Evolutionary conservation across 805 yeast species (phyloP).

Genomic region (Candida cerambycidarum): DNA sequence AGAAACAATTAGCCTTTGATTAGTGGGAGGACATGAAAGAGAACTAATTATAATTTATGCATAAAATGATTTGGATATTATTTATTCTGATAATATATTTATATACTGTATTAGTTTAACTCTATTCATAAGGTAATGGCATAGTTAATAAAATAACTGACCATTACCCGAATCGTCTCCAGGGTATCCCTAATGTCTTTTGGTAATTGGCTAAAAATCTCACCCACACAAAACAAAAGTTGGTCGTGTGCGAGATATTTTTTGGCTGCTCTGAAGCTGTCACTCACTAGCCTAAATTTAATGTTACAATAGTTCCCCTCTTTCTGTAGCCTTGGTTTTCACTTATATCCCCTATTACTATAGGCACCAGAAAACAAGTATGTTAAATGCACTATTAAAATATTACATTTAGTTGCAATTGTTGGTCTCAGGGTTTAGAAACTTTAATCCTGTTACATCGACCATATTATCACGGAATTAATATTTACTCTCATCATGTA

Average conservation of each 20-base stretch:
- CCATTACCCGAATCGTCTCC: slow-evolving; percentile 4
- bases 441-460: no score
- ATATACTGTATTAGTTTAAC: background rate
- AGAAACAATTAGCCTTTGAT: slow-evolving; percentile 85
- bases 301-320: no score
- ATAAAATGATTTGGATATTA: slow-evolving; percentile 3
- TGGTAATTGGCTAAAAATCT: background rate
- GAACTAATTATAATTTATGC: slow-evolving; percentile 2
- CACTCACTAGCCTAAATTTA: no score
- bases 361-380: no score
- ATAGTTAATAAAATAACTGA: background rate
- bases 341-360: no score
- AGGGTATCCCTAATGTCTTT: background rate
- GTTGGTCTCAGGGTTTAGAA: no score
- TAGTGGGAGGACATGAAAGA: slow-evolving; percentile 24
- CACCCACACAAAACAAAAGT: background rate
- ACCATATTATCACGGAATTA: no score
- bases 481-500: no score
- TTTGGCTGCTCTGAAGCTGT: no score
- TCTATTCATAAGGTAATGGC: background rate
- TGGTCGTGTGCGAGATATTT: background rate
- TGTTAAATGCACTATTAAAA: no score
- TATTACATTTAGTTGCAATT: no score
- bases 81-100: slow-evolving; percentile 7
- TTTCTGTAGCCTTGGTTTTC: no score